Evolutionary conservation across 1,284 basidiomycete species (phyloP).

Genomic region (Ceratobasidium sp.): DNA sequence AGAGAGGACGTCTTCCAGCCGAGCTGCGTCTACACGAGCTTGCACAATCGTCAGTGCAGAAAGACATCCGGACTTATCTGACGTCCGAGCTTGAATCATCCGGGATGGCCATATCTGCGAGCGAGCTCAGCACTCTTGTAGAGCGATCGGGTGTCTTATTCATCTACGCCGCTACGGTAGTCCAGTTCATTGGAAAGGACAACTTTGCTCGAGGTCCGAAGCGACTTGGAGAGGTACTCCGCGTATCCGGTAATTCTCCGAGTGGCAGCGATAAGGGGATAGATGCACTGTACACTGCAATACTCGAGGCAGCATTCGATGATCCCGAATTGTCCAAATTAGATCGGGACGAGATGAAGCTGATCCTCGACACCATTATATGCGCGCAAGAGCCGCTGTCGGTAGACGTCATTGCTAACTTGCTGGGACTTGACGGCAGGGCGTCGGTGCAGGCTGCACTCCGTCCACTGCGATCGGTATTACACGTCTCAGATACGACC

Average conservation of each 20-base stretch:
- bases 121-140: no score
- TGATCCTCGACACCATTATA: background rate
- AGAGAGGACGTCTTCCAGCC: background rate
- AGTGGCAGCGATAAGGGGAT: background rate
- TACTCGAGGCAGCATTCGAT: no score
- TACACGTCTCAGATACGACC: background rate
- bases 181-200: background rate
- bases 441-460: background rate
- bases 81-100: background rate
- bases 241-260: background rate
- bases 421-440: background rate
- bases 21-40: no score
- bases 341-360: no score
- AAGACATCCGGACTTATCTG: constrained; percentile 10
- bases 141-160: no score
- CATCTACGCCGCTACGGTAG: constrained; percentile 3
- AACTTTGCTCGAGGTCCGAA: background rate
- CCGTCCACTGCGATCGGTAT: background rate
- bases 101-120: no score
- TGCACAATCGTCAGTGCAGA: background rate
- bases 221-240: background rate
- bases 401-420: background rate
- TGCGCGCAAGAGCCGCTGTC: no score
- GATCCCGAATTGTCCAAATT: no score
- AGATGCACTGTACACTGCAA: background rate